Conservation (phyloP, 305 asterid species). For the Petunia hybrid region DNA sequence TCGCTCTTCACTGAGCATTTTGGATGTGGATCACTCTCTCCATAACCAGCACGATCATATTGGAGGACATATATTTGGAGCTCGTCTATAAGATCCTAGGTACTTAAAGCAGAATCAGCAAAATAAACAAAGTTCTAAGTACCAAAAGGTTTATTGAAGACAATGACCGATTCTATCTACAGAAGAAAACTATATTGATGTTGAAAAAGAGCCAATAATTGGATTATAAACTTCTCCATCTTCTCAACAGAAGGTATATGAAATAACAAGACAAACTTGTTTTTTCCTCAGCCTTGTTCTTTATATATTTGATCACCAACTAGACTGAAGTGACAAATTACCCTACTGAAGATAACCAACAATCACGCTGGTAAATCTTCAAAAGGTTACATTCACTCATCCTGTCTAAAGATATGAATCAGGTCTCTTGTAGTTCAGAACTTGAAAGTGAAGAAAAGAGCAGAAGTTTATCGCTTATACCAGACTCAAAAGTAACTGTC, state of each 20-base stretch:
- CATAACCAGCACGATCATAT: constrained; percentile 48
- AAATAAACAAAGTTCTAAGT: not conserved
- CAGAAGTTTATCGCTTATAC: not conserved
- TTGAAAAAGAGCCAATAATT: too few relatives aligned
- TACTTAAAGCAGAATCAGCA: constrained; percentile 9
- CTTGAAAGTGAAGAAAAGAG: not conserved
- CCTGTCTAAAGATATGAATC: not conserved
- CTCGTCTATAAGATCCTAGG: constrained; percentile 37
- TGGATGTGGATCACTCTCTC: constrained; percentile 45
- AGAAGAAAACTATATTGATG: not conserved
- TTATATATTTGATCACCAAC: too few relatives aligned
- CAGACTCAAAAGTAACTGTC: not conserved
- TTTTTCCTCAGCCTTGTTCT: too few relatives aligned
- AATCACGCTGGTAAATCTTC: too few relatives aligned
- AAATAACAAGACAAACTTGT: too few relatives aligned
- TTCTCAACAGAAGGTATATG: too few relatives aligned
- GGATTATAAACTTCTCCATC: too few relatives aligned
- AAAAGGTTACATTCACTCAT: too few relatives aligned
- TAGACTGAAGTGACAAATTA: too few relatives aligned
- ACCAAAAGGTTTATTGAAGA: constrained; percentile 1
- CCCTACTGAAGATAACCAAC: too few relatives aligned
- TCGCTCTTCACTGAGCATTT: constrained; percentile 37
- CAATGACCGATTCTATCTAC: not conserved
- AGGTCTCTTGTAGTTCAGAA: not conserved
- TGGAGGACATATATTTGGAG: constrained; percentile 29